These are phyloP conservation scores for Penicillium dipodomyicola DNA, from an alignment of 495 filamentous ascomycete species.

Conservation along the genomic window DNA sequence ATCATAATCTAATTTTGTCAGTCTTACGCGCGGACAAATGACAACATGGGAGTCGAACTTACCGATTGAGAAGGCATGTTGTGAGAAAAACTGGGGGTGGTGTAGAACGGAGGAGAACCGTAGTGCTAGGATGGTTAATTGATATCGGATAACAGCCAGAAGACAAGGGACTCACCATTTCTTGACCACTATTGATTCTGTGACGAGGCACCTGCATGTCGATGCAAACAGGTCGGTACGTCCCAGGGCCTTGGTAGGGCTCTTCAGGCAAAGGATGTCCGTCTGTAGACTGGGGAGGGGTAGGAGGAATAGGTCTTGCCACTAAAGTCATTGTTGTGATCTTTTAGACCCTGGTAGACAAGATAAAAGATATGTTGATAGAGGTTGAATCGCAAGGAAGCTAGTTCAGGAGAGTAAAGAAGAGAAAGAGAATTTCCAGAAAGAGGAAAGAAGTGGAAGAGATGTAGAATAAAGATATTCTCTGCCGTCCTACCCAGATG, in stretches of 20 bases:
- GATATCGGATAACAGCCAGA: neutral
- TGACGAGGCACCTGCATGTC: neutral
- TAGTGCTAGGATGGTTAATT: slow-evolving; percentile 15
- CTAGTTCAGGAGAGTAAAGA: slow-evolving; percentile 6
- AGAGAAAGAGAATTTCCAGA: slow-evolving; percentile 20
- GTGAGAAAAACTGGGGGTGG: neutral
- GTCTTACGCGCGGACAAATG: neutral
- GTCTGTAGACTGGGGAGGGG: slow-evolving; percentile 30
- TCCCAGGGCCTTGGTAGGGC: slow-evolving; percentile 12
- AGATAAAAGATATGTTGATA: slow-evolving; percentile 7
- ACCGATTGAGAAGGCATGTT: slow-evolving; percentile 22
- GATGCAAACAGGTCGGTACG: slow-evolving; percentile 17
- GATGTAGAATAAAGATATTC: slow-evolving; percentile 15
- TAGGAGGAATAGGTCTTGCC: slow-evolving; percentile 23
- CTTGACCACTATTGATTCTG: neutral
- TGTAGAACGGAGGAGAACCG: slow-evolving; percentile 13
- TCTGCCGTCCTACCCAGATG: slow-evolving; percentile 19
- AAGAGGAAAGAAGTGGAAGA: slow-evolving; percentile 27
- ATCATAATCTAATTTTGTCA: slow-evolving; percentile 12
- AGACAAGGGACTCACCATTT: slow-evolving; percentile 9
- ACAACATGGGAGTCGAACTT: neutral
- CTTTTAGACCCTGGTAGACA: slow-evolving; percentile 1
- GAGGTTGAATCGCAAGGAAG: slow-evolving; percentile 16
- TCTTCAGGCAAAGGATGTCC: slow-evolving; percentile 19
- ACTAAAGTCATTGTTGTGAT: slow-evolving; percentile 11